Percentiles rank a stretch among this genome's conserved stretches.
These are phyloP conservation scores for Penicillium thymicola DNA, from an alignment of 2,329 filamentous ascomycete species.

Conservation along the genomic window DNA sequence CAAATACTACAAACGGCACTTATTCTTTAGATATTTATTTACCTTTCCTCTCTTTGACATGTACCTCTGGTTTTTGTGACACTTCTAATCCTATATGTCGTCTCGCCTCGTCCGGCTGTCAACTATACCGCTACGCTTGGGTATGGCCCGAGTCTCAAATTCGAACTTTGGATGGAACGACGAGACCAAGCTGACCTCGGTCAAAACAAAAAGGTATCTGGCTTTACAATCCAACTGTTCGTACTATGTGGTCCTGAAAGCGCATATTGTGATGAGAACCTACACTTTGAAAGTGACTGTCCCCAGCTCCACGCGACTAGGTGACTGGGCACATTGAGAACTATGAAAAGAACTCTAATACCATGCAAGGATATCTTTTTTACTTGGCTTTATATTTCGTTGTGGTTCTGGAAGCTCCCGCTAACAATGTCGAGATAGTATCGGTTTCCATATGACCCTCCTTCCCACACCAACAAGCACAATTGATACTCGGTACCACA, in stretches of 20 bases:
- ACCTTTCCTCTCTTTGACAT: too few species aligned
- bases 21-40: too few species aligned
- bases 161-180: neutral
- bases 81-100: too few species aligned
- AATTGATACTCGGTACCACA: neutral
- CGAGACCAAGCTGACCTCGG: neutral
- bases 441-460: neutral
- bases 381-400: neutral
- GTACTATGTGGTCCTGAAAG: neutral
- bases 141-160: neutral
- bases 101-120: too few species aligned
- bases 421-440: neutral
- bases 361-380: neutral
- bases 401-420: neutral
- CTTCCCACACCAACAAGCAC: neutral
- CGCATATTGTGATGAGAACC: neutral
- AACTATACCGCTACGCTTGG: neutral
- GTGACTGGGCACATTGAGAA: neutral
- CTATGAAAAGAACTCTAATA: neutral
- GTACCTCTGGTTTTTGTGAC: too few species aligned
- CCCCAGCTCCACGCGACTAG: neutral
- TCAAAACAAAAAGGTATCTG: neutral
- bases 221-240: neutral
- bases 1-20: too few species aligned
- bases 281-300: neutral